A percentile compares a stretch with the other conserved stretches of the same genome.
Conservation (phyloP, 2,329 filamentous ascomycete species). For the Stagonosporopsis vannaccii region DNA sequence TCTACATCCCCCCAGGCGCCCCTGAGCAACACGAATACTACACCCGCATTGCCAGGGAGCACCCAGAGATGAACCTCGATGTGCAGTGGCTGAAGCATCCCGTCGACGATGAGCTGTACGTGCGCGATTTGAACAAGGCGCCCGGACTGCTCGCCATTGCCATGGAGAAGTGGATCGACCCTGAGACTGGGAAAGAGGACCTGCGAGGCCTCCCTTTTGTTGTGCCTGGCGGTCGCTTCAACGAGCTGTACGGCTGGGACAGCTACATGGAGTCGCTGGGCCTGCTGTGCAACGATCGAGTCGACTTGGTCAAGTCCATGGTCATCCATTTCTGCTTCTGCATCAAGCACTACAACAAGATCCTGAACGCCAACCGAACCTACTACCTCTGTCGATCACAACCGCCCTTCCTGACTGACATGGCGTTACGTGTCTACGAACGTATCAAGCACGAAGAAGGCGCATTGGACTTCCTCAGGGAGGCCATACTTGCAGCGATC, state of each 20-base stretch:
- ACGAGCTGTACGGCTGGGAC: slow-evolving; percentile 98
- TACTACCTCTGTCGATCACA: slow-evolving; percentile 96
- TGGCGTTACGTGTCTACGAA: slow-evolving; percentile 93
- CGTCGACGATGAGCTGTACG: slow-evolving; percentile 79
- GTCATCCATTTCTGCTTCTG: slow-evolving; percentile 97
- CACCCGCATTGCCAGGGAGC: slow-evolving; percentile 75
- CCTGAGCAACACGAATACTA: slow-evolving; percentile 94
- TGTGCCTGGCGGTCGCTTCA: slow-evolving; percentile 97
- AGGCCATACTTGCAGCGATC: slow-evolving; percentile 86
- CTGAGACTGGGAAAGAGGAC: slow-evolving; percentile 71
- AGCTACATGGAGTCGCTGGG: slow-evolving; percentile 98
- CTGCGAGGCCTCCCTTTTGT: slow-evolving; percentile 88
- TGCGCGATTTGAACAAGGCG: slow-evolving; percentile 83
- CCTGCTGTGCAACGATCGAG: slow-evolving; percentile 82
- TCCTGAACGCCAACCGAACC: slow-evolving; percentile 93
- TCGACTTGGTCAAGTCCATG: slow-evolving; percentile 91
- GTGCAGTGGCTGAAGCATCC: slow-evolving; percentile 77
- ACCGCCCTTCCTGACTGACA: slow-evolving; percentile 95
- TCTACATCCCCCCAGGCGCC: slow-evolving; percentile 85
- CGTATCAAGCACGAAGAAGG: slow-evolving; percentile 87
- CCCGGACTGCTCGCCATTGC: slow-evolving; percentile 89
- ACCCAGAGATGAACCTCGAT: slow-evolving; percentile 85
- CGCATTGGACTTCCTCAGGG: slow-evolving; percentile 79
- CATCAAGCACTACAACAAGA: slow-evolving; percentile 98
- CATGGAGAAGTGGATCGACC: slow-evolving; percentile 77